Percentiles rank a stretch among this genome's conserved stretches.
Evolutionary conservation across 805 yeast genomes (phyloP).

Genomic region (Naumovozyma baii): DNA sequence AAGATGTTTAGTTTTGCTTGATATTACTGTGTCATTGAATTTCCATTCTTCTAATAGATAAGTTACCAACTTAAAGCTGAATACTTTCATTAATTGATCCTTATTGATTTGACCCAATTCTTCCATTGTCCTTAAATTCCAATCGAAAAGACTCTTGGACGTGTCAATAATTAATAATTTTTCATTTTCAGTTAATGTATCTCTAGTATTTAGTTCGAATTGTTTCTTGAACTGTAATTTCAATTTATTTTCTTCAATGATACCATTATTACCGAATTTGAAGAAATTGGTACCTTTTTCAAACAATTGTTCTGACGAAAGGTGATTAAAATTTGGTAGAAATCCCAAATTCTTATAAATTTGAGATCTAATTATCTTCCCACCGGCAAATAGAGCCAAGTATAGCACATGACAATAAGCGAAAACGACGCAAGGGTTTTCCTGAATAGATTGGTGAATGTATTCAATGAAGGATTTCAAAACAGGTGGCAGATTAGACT

Average conservation of each 20-base stretch:
- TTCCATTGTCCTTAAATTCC: slow-evolving; percentile 48
- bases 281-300: slow-evolving; percentile 58
- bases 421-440: slow-evolving; percentile 59
- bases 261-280: slow-evolving; percentile 39
- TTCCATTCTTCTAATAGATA: slow-evolving; percentile 28
- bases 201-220: slow-evolving; percentile 68
- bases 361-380: slow-evolving; percentile 59
- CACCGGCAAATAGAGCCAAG: slow-evolving; percentile 81
- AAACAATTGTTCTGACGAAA: slow-evolving; percentile 53
- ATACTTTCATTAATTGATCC: slow-evolving; percentile 42
- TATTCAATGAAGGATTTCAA: slow-evolving; percentile 57
- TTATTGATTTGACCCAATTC: slow-evolving; percentile 64
- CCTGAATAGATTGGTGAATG: slow-evolving; percentile 42
- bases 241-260: slow-evolving; percentile 50
- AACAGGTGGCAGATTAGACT: slow-evolving; percentile 24
- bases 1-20: not conserved
- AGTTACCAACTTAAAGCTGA: slow-evolving; percentile 43
- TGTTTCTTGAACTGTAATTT: slow-evolving; percentile 62
- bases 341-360: slow-evolving; percentile 57
- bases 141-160: slow-evolving; percentile 52
- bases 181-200: slow-evolving; percentile 57
- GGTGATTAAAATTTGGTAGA: slow-evolving; percentile 65
- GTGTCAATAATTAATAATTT: slow-evolving; percentile 63
- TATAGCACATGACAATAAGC: slow-evolving; percentile 84
- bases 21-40: slow-evolving; percentile 9